Evolutionary conservation across 331 rosid genomes (phyloP).

Genomic region (Ulmus americana): DNA sequence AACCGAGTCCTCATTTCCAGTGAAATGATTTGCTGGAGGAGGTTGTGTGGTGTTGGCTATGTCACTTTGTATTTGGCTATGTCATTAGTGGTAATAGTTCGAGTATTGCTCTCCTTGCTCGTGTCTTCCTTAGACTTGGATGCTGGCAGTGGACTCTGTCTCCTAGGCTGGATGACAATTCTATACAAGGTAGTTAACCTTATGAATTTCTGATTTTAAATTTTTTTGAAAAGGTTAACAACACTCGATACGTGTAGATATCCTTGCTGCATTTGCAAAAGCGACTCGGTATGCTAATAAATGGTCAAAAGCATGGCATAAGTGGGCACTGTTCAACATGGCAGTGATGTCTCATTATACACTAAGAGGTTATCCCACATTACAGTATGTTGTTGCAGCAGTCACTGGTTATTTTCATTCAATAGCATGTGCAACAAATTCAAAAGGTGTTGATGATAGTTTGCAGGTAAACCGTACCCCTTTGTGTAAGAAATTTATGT

Average conservation of each 20-base stretch:
- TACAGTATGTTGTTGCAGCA: slow-evolving; percentile 82
- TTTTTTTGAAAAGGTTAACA: neutral
- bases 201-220: neutral
- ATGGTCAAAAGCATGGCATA: slow-evolving; percentile 90
- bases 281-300: slow-evolving; percentile 80
- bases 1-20: too few relatives aligned
- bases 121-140: slow-evolving; percentile 70
- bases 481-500: neutral
- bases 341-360: slow-evolving; percentile 95
- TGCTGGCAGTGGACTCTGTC: slow-evolving; percentile 76
- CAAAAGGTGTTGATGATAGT: slow-evolving; percentile 95
- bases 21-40: too few relatives aligned
- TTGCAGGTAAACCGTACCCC: slow-evolving; percentile 57
- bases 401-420: slow-evolving; percentile 97
- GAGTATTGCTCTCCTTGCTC: slow-evolving; percentile 78
- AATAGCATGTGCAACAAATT: slow-evolving; percentile 91
- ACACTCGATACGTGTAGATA: slow-evolving; percentile 44
- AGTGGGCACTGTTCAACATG: slow-evolving; percentile 88
- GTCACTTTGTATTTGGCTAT: too few relatives aligned
- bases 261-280: slow-evolving; percentile 59
- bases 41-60: too few relatives aligned
- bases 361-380: slow-evolving; percentile 65
- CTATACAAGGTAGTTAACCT: slow-evolving; percentile 58
- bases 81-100: slow-evolving; percentile 47
- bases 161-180: slow-evolving; percentile 80